Conservation (phyloP, 345 rosid genomes). For the Melaleuca quinquenervia region DNA sequence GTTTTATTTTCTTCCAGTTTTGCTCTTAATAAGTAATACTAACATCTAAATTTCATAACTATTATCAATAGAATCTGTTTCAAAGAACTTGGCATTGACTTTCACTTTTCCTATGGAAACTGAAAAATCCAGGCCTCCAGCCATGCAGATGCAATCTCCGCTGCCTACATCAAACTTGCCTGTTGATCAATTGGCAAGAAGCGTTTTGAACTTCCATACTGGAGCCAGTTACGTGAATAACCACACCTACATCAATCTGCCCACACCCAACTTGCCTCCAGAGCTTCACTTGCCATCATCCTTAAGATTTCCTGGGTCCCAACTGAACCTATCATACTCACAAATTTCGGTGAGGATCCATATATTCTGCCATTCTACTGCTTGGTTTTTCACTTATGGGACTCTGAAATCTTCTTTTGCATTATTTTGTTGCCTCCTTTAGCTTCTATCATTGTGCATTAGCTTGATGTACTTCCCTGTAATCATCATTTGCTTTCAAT, state of each 20-base stretch:
- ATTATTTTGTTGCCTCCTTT: not conserved
- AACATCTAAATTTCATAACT: not conserved
- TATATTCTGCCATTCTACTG: not conserved
- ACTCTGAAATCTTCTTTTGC: not conserved
- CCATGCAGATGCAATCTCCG: not conserved
- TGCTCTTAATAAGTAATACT: not conserved
- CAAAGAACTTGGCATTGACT: not conserved
- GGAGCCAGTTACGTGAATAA: not conserved
- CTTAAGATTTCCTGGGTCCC: not conserved
- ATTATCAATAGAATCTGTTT: not conserved
- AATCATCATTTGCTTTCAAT: not conserved
- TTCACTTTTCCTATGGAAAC: not conserved
- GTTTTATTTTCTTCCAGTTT: not conserved
- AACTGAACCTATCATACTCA: not conserved
- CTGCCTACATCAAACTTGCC: not conserved
- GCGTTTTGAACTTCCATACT: rapidly evolving
- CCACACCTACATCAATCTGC: not conserved
- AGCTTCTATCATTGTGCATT: not conserved
- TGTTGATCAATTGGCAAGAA: not conserved
- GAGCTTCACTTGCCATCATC: not conserved
- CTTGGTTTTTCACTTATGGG: not conserved
- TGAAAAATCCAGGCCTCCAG: not conserved
- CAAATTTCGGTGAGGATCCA: not conserved
- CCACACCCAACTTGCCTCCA: not conserved
- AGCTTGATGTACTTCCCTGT: not conserved